phyloP scores from a whole-genome alignment of 1,284 basidiomycete genomes.

The Ganoderma resinaceum region DNA sequence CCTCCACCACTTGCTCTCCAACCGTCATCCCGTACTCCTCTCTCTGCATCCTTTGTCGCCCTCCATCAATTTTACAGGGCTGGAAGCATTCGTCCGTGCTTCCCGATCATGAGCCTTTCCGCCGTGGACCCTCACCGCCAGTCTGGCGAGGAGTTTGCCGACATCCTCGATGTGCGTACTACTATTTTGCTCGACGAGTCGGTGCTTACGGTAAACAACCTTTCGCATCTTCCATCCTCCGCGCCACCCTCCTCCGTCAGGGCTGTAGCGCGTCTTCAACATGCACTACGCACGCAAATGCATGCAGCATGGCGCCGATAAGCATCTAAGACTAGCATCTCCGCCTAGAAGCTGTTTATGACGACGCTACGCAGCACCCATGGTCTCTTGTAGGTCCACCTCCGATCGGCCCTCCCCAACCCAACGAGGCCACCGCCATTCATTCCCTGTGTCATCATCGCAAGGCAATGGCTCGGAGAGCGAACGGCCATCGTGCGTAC shows the following conservation, averaged over 20 bases:
- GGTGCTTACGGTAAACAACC: background rate
- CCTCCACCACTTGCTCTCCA: background rate
- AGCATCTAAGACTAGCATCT: background rate
- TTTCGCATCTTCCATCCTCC: background rate
- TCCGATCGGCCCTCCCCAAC: background rate
- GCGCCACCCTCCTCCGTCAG: background rate
- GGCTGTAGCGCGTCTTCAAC: background rate
- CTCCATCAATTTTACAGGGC: background rate
- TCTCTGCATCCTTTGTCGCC: background rate
- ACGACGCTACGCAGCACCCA: background rate
- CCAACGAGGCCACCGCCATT: background rate
- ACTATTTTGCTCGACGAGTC: background rate
- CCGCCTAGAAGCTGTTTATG: background rate
- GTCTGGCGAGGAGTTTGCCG: background rate
- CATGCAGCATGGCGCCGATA: background rate
- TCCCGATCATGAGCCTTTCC: too few relatives aligned
- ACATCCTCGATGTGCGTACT: background rate
- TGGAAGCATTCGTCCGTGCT: background rate
- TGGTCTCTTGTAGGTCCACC: slow-evolving; percentile 8
- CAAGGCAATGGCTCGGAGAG: background rate
- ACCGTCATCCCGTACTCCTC: background rate
- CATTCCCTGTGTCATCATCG: background rate
- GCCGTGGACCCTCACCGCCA: too few relatives aligned
- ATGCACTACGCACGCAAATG: background rate
- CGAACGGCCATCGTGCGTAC: too few relatives aligned